Conservation (phyloP, 108 stramenopile genomes). For the Conticribra weissflogii region DNA sequence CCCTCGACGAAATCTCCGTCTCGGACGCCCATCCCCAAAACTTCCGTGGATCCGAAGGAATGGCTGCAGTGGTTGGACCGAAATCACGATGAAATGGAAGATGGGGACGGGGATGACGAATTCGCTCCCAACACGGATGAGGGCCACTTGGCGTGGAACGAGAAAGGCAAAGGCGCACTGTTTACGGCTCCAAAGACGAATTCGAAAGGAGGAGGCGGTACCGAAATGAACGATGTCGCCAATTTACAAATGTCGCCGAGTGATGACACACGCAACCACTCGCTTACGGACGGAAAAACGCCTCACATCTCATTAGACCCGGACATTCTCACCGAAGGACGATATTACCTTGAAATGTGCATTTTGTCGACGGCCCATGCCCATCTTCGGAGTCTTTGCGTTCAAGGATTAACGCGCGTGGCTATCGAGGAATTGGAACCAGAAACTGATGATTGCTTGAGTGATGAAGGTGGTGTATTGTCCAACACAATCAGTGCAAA, state of each 20-base stretch:
- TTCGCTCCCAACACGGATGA: neutral
- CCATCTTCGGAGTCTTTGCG: conserved; percentile 1
- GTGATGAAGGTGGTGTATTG: too few relatives aligned
- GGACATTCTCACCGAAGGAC: conserved; percentile 20
- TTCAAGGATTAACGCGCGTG: conserved; percentile 19
- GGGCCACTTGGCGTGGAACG: neutral
- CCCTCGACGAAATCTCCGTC: too few relatives aligned
- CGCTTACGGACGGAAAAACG: conserved; percentile 1
- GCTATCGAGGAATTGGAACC: conserved; percentile 17
- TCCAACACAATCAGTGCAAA: too few relatives aligned
- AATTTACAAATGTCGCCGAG: too few relatives aligned
- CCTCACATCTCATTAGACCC: neutral
- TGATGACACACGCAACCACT: too few relatives aligned
- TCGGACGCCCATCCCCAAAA: neutral
- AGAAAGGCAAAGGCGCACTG: neutral
- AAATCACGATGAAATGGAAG: neutral
- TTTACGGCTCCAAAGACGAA: too few relatives aligned
- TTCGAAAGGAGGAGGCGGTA: too few relatives aligned
- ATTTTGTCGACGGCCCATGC: conserved; percentile 16
- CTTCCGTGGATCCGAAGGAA: neutral
- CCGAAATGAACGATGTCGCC: too few relatives aligned
- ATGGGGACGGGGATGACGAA: neutral
- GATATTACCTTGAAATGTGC: conserved; percentile 19
- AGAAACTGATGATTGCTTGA: conserved; percentile 6
- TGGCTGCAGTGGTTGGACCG: neutral